Evolutionary conservation across 1,284 basidiomycete species (phyloP), one percentile per base, ranked within the genome.

Genomic region (Puccinia triticina): DNA sequence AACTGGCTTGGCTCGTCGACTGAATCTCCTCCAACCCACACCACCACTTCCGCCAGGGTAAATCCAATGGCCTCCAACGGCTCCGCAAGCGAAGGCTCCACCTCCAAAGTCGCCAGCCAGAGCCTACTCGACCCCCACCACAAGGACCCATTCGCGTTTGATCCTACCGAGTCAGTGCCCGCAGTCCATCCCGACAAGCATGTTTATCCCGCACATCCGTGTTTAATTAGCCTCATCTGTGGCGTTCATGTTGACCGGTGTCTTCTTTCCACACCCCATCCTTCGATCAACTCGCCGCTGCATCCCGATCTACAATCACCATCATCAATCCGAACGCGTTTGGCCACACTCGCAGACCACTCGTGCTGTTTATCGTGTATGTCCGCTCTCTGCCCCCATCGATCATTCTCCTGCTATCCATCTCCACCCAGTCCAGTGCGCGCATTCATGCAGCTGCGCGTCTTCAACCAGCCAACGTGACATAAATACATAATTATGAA

Each of bases 101-200:
- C 50, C 8, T 10, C 50, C 23, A 16, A n/a, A 37, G 66, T 83
- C 53, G 43, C 74, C 66, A 57, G 83, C 75, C 43, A 73, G 71
- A 21, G 77, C 82, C 0, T 84, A 82, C 12, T 82, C 64, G 48
- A 79, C 69, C 32, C 73, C 55, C 40, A 57, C n/a, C 80, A 82
- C 72, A 82, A 82, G 72, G 75, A 75, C 50, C 80, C 80, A 46
- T 82, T 82, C 37, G 72, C 23, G n/a, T 82, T 82, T 48, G 72
- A 82, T 82, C 55, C 72, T 14, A 75, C 80, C 34, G 80, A 82
- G 80, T 82, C 34, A 61, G 40, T 76, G 32, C 67, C 10, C n/a
- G n/a, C n/a, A n/a, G 4, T 43, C n/a, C 12, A n/a, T n/a, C 40
- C 40, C 4, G 4, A 43, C 40, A 43, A 43, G 40, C 40, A 59